These are phyloP conservation scores for Phalaenopsis hybrid DNA, from an alignment of 116 monocot species.

Conservation along the genomic window DNA sequence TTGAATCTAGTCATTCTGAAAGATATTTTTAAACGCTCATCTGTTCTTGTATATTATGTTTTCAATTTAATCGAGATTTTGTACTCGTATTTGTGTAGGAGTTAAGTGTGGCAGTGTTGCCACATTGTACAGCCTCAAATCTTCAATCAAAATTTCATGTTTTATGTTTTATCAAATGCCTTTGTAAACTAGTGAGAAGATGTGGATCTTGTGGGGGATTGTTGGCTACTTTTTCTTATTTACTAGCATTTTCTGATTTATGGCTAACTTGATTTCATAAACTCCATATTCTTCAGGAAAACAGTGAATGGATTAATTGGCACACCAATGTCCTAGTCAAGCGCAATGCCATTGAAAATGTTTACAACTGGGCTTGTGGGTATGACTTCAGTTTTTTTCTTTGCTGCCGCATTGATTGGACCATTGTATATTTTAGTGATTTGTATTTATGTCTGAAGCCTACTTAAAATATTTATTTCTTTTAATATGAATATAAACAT, in stretches of 20 bases:
- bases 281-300: slow-evolving; percentile 26
- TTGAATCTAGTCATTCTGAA: background rate
- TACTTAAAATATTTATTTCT: background rate
- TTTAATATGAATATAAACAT: background rate
- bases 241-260: background rate
- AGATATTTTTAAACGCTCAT: too few species aligned
- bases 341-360: slow-evolving; percentile 61
- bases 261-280: background rate
- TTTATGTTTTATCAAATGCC: background rate
- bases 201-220: background rate
- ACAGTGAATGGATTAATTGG: slow-evolving; percentile 63
- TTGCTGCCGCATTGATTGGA: background rate
- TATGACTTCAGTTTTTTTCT: slow-evolving; percentile 10
- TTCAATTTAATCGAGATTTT: too few species aligned
- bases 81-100: too few species aligned
- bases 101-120: too few species aligned
- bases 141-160: background rate
- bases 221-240: background rate
- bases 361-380: slow-evolving; percentile 66
- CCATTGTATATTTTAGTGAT: background rate
- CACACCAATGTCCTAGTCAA: slow-evolving; percentile 46
- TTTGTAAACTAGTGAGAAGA: background rate
- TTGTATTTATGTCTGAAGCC: background rate
- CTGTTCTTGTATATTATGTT: too few species aligned
- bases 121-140: background rate